Evolutionary conservation across 441 rosid species (phyloP), one percentile per base, ranked within the genome.

Genomic region (Adansonia rubrostipa): DNA sequence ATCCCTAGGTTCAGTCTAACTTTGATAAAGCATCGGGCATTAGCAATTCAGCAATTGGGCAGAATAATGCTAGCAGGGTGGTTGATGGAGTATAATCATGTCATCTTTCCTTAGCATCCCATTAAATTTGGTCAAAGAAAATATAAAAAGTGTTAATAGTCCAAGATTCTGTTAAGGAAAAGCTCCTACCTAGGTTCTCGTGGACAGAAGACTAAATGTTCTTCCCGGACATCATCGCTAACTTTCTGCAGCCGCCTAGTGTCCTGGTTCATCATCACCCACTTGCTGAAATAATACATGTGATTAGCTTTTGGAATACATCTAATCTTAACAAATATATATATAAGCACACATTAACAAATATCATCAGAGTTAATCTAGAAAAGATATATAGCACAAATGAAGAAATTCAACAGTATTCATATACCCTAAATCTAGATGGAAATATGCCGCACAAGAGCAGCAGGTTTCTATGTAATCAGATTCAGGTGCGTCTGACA

Each of bases 191-290:
- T 92, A 11, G 77, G 91, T 84, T 92, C 93, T 76, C 79, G 81
- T 48, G 99, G 97, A 85, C 93, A 92, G 83, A 85, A 93, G 58
- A 90, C 87, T 78, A 91, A 85, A 82, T 87, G 87, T 88, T 96
- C 99, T 45, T 91, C 96, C 60, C 97, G 87, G 77, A 96, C 96
- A 50, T 94, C 98, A 85, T 96, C 98, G 9, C 81, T 84, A 60
- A 93, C 98, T 88, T 92, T 96, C 87, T 94, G 97, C 65, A 96
- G 95, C 81, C 97, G 90, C 80, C 99, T 90, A 5, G 98, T 94
- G 80, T 93, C 93, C 81, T 92, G 92, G 84, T 94, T 96, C 99
- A 96, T 96, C 99, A 93, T 96, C 86, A 96, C 97, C 99, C 99
- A 96, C 90, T 96, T 96, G 85, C 98, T 96, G 95, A 82, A 80